Evolutionary conservation across 257 asterid species (phyloP), one percentile per base, ranked within the genome.

Genomic region (Rauvolfia tetraphylla): DNA sequence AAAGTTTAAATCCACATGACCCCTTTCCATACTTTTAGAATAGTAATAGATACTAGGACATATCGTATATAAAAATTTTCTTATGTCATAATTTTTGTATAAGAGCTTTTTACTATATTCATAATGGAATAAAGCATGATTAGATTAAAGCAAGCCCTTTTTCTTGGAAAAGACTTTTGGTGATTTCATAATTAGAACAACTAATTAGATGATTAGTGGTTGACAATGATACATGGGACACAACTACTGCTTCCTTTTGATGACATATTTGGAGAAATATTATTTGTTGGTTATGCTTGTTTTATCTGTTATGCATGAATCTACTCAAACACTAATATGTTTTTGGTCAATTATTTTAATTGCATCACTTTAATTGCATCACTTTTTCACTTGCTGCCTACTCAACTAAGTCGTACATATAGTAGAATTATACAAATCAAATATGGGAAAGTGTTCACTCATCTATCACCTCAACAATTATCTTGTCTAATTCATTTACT

Each of bases 301-400:
- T 72, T 31, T 49, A 39, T 75, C 62, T 58, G 29, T 42, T 27
- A 31, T 39, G 78, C 66, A 73, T 75, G 66, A 39, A 80, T 71
- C 59, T 71, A 67, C 61, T 75, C 29, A 76, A 76, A 58, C 76
- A 27, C 65, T 36, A n/a, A 61, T 71, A n/a, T 81, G 78, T 71
- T 81, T 76, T 81, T 69, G 74, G 79, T 72, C 63, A 57, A 76
- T 76, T 66, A n/a, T n/a, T n/a, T n/a, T n/a, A n/a, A n/a, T n/a
- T n/a, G n/a, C n/a, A n/a, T n/a, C n/a, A 25, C 73, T 62, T 79
- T 74, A 29, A 34, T 79, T 76, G 68, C 86, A 76, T 79, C 81
- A 82, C 67, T 33, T 76, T 67, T 76, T 67, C 72, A 31, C 71
- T 74, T 56, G 72, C 71, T 63, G 73, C 76, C 73, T 72, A 44